phyloP scores from a whole-genome alignment of 768 basidiomycete genomes.

The Boletus eberwhitei region DNA sequence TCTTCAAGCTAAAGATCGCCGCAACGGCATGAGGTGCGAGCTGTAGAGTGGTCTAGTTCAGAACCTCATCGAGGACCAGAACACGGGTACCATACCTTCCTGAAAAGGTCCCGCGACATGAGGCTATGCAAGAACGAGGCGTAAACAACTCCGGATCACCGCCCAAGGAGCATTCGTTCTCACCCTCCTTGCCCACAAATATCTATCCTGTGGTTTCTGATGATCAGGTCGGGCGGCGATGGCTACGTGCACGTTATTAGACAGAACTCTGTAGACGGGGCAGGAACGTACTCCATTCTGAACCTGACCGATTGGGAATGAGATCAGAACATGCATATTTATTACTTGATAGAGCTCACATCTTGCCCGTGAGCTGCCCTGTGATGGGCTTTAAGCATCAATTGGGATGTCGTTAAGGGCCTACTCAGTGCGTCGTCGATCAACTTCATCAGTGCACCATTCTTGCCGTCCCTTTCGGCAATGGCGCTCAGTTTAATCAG shows the following conservation, averaged over 20 bases:
- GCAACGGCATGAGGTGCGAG: conserved; percentile 43
- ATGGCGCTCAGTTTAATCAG: conserved; percentile 37
- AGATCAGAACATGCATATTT: conserved; percentile 26
- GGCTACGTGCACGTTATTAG: conserved; percentile 12
- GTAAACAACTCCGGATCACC: background rate
- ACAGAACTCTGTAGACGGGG: background rate
- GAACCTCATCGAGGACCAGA: conserved; percentile 8
- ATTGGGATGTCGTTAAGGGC: conserved; percentile 13
- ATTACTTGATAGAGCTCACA: conserved; percentile 26
- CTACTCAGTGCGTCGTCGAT: conserved; percentile 47
- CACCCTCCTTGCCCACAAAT: conserved; percentile 22
- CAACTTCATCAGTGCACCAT: conserved; percentile 38
- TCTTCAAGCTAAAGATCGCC: conserved; percentile 43
- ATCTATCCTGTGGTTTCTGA: conserved; percentile 8
- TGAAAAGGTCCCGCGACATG: conserved; percentile 29
- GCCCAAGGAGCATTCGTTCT: background rate
- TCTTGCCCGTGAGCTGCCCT: conserved; percentile 30
- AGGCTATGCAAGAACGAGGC: conserved; percentile 23
- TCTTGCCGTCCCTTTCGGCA: conserved; percentile 21
- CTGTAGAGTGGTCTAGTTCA: conserved; percentile 24
- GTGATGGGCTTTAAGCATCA: conserved; percentile 26
- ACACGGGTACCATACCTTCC: conserved; percentile 9
- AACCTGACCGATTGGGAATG: conserved; percentile 39
- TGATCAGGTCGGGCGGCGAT: background rate
- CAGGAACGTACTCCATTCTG: conserved; percentile 36